Percentiles rank a stretch among this genome's conserved stretches.
These are phyloP conservation scores for Oehlia diaphana DNA, from an alignment of 192 early-diverging fungal genomes.

Conservation along the genomic window DNA sequence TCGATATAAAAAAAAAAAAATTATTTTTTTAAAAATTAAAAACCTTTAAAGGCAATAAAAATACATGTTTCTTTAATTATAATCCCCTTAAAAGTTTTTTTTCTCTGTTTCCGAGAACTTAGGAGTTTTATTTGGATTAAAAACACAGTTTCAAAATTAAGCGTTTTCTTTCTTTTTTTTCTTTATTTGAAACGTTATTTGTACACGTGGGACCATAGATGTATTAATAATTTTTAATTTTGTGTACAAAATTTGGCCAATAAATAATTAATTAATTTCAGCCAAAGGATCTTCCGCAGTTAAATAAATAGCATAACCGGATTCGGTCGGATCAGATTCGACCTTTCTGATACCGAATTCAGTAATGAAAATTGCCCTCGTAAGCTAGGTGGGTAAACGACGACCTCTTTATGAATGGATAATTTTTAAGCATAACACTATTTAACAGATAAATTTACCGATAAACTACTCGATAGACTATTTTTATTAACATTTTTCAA, in stretches of 20 bases:
- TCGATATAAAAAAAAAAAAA: too few relatives aligned
- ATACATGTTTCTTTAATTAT: too few relatives aligned
- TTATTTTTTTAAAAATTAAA: too few relatives aligned
- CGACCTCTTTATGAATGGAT: not conserved
- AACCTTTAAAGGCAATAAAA: too few relatives aligned
- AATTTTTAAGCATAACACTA: not conserved
- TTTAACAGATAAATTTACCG: not conserved
- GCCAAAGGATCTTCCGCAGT: not conserved
- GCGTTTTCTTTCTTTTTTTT: too few relatives aligned
- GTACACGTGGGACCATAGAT: too few relatives aligned
- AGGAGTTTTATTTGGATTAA: too few relatives aligned
- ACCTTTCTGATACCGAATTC: not conserved
- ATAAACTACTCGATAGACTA: not conserved
- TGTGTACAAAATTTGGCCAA: not conserved
- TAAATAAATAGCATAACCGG: not conserved
- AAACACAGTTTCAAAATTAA: too few relatives aligned
- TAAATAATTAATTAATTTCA: not conserved
- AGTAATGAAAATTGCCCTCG: not conserved
- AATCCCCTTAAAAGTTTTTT: too few relatives aligned
- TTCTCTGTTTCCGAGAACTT: too few relatives aligned
- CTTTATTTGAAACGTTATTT: too few relatives aligned
- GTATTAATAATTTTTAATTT: too few relatives aligned
- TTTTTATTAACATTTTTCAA: not conserved
- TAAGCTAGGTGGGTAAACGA: not conserved
- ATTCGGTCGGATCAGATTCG: not conserved